Base-by-base conservation (phyloP, 352 stramenopile species). In the Phytopythium delawarense region DNA sequence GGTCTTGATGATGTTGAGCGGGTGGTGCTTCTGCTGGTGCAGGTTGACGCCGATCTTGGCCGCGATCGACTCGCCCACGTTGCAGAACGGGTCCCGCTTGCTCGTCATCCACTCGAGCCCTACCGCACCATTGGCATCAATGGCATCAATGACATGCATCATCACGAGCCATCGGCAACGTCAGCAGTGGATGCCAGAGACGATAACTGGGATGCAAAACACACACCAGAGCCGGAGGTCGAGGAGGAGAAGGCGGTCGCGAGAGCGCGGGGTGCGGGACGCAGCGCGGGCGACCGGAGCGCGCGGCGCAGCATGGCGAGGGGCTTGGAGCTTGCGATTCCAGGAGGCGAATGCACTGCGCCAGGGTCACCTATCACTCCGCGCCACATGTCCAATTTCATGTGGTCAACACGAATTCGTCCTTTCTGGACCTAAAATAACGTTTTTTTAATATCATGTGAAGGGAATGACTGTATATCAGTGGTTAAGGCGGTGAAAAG, bases 1-100 rank as follows among this genome's bases (percentile, higher is more conserved):
- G 59, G 80, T 90, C 72, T 97, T 97, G 66, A 97, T 97, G 63
- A 97, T 98, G 66, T 96, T 87, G 56, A 98, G 74, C 59, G 91
- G 91, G 69, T 98, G 91, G 62, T 96, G 79, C 45, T 77, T 74
- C 69, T 89, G 69, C 25, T 71, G 75, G 72, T 98, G 91, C 63
- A 98, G 59, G 61, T 96, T 96, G 42, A 81, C 71, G 40, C 91
- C 91, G 53, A 98, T 94, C 66, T 97, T 97, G 54, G 76, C 69
- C 21, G 82, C 84, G 44, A 98, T 96, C 20, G 79, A 84, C 44
- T 91, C 76, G 53, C 81, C 73, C 18, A 98, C 76, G 62, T 98
- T 98, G 73, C 94, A 97, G 63, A 78, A 88, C 52, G 85, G 77
- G 67, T 97, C 81, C 25, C 76, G 72, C 56, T 69, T 74, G 53